Evolutionary conservation across 2,329 filamentous ascomycete species (phyloP).

Genomic region (Aspergillus puulaauensis): DNA sequence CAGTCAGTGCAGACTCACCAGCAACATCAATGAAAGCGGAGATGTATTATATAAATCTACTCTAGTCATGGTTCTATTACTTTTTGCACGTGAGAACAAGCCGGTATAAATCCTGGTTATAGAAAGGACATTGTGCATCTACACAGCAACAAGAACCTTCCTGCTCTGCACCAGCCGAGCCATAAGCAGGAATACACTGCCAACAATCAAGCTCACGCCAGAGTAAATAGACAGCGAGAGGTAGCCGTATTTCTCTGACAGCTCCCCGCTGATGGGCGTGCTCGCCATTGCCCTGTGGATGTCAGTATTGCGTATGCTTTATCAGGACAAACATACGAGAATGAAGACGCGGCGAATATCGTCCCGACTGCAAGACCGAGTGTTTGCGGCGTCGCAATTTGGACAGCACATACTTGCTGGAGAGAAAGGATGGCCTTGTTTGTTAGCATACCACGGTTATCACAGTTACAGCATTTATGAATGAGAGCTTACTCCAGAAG

Average conservation of each 20-base stretch:
- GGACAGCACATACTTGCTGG: slow-evolving; percentile 47
- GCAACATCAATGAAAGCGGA: too few relatives aligned
- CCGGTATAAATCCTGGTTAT: too few relatives aligned
- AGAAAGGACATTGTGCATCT: not conserved
- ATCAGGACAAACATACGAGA: slow-evolving; percentile 38
- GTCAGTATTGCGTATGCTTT: not conserved
- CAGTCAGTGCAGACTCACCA: too few relatives aligned
- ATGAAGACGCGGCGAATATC: slow-evolving; percentile 41
- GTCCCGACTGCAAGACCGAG: slow-evolving; percentile 46
- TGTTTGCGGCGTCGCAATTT: slow-evolving; percentile 39
- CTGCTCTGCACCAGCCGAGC: slow-evolving; percentile 22
- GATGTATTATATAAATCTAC: too few relatives aligned
- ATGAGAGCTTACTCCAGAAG: slow-evolving; percentile 39
- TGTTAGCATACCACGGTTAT: not conserved
- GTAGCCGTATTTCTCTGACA: slow-evolving; percentile 41
- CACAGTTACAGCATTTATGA: not conserved
- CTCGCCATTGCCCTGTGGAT: slow-evolving; percentile 39
- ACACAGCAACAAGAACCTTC: slow-evolving; percentile 15
- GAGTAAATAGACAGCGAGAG: slow-evolving; percentile 43
- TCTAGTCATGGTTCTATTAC: too few relatives aligned
- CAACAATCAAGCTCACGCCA: slow-evolving; percentile 32
- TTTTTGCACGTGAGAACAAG: too few relatives aligned
- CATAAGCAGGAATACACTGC: slow-evolving; percentile 24
- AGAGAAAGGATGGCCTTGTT: slow-evolving; percentile 47
- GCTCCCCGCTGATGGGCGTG: slow-evolving; percentile 43